phyloP scores from a whole-genome alignment of 179 eudicot genomes.

The Silene noctiflora region DNA sequence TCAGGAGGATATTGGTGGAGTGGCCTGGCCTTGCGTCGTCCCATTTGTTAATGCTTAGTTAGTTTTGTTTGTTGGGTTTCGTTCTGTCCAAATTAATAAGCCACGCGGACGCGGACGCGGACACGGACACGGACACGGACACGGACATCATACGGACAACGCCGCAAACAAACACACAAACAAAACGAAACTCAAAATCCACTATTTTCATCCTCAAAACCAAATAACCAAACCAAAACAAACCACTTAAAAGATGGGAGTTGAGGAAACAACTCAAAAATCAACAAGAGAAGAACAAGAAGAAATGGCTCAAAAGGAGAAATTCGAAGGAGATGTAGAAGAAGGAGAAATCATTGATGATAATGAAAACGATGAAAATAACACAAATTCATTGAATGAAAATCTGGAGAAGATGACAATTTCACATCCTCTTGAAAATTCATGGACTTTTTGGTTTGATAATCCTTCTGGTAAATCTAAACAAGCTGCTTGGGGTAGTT shows the following conservation, averaged over 20 bases:
- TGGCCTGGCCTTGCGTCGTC: too few species aligned
- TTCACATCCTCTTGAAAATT: conserved; percentile 55
- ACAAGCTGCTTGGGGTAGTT: conserved; percentile 70
- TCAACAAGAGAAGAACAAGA: conserved; percentile 17
- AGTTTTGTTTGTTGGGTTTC: too few species aligned
- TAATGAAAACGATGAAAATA: conserved; percentile 17
- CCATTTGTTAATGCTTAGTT: too few species aligned
- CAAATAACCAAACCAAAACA: not conserved
- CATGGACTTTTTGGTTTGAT: conserved; percentile 98
- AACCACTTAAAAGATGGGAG: conserved; percentile 3
- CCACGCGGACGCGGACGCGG: too few species aligned
- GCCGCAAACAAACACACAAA: too few species aligned
- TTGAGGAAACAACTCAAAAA: conserved; percentile 26
- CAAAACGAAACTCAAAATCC: too few species aligned
- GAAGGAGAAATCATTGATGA: conserved; percentile 50
- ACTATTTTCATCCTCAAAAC: not conserved
- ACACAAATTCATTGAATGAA: too few species aligned
- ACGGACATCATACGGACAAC: too few species aligned
- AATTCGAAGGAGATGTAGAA: conserved; percentile 27
- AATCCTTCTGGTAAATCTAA: conserved; percentile 54
- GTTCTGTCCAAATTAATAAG: too few species aligned
- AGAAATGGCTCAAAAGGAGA: not conserved
- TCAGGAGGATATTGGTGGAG: too few species aligned
- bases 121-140: too few species aligned
- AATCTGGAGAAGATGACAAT: not conserved